Conservation (phyloP, 352 stramenopile genomes). For the Globisporangium mamillatum region DNA sequence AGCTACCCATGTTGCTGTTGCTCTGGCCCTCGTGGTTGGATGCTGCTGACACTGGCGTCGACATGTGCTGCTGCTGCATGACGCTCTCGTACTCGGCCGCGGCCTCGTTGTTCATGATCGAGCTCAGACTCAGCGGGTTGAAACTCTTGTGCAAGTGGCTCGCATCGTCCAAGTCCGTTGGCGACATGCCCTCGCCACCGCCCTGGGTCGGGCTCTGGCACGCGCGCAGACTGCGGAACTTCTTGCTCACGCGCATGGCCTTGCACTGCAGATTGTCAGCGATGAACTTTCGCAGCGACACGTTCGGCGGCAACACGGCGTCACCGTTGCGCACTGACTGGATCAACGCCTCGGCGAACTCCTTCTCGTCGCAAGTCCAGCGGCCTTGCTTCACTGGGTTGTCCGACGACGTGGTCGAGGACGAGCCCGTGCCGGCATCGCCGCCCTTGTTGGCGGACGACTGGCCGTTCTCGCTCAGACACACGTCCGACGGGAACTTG, state of each 20-base stretch:
- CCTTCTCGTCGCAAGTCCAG: slow-evolving; percentile 55
- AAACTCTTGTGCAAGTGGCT: slow-evolving; percentile 30
- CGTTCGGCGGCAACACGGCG: slow-evolving; percentile 39
- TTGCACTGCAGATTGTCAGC: slow-evolving; percentile 59
- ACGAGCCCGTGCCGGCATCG: slow-evolving; percentile 8
- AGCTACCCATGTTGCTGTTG: neutral
- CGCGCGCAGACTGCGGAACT: slow-evolving; percentile 45
- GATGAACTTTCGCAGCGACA: slow-evolving; percentile 58
- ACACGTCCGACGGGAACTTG: slow-evolving; percentile 62
- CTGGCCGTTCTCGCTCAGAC: slow-evolving; percentile 43
- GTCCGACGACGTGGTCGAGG: neutral
- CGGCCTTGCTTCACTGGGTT: slow-evolving; percentile 47
- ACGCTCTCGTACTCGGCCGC: slow-evolving; percentile 15
- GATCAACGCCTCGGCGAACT: slow-evolving; percentile 56
- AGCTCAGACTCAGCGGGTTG: slow-evolving; percentile 64
- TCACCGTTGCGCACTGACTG: slow-evolving; percentile 47
- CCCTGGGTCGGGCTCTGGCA: slow-evolving; percentile 20
- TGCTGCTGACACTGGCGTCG: neutral
- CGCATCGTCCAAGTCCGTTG: slow-evolving; percentile 15
- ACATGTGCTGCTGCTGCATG: neutral
- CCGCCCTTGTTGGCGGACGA: slow-evolving; percentile 21
- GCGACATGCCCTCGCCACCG: slow-evolving; percentile 7
- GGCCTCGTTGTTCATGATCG: slow-evolving; percentile 74
- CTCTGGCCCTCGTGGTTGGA: neutral
- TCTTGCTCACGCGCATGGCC: slow-evolving; percentile 66